Percentiles rank a stretch among this genome's conserved stretches.
Evolutionary conservation across 2,329 filamentous ascomycete species (phyloP).

Genomic region (Aspergillus fructus): DNA sequence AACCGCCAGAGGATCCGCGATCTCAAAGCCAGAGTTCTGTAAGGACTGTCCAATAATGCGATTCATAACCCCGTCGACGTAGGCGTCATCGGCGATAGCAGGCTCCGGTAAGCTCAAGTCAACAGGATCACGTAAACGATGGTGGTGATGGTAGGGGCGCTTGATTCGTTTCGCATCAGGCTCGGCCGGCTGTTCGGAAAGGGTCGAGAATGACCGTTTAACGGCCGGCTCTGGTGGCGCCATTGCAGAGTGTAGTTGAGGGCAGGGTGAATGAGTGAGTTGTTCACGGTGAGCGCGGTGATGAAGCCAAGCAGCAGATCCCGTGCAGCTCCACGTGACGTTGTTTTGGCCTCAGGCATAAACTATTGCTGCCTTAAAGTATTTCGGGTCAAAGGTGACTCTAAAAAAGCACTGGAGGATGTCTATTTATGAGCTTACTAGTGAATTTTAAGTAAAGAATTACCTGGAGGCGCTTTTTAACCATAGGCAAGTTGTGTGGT

Average conservation of each 20-base stretch:
- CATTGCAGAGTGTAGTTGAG: constrained; percentile 27
- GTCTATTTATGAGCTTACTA: neutral
- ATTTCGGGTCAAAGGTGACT: neutral
- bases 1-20: constrained; percentile 55
- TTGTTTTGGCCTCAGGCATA: constrained; percentile 15
- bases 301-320: constrained; percentile 17
- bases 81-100: constrained; percentile 50
- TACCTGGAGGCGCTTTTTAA: neutral
- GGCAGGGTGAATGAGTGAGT: constrained; percentile 7
- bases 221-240: constrained; percentile 27
- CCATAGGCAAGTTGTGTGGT: neutral
- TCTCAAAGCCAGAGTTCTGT: constrained; percentile 54
- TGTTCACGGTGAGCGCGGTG: constrained; percentile 3
- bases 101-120: constrained; percentile 35
- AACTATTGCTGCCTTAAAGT: neutral
- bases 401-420: neutral
- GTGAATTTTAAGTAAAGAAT: neutral
- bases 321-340: constrained; percentile 25
- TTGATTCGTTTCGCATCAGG: constrained; percentile 34
- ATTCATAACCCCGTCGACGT: constrained; percentile 55
- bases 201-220: constrained; percentile 35
- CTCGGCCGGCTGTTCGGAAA: constrained; percentile 16
- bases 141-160: constrained; percentile 43
- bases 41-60: constrained; percentile 56
- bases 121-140: constrained; percentile 39